Conservation (phyloP, 2,329 filamentous ascomycete genomes). For the Shiraia bambusicola region DNA sequence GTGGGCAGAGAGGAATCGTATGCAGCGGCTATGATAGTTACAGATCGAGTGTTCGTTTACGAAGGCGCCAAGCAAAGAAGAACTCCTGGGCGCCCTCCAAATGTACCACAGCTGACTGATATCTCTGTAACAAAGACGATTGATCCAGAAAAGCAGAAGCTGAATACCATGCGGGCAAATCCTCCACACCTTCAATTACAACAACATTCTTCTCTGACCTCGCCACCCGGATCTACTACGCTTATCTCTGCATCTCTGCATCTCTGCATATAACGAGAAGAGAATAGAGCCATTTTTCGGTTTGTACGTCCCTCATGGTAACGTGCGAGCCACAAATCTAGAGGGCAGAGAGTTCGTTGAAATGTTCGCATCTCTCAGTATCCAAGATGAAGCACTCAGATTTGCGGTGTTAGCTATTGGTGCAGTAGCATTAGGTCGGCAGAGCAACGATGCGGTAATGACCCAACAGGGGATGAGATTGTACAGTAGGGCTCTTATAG, state of each 20-base stretch:
- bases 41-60: constrained; percentile 62
- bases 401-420: constrained; percentile 28
- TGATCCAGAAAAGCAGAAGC: too few species aligned
- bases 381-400: constrained; percentile 27
- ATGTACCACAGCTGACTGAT: constrained; percentile 3
- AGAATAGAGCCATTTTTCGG: constrained; percentile 24
- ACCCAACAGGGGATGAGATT: constrained; percentile 22
- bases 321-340: constrained; percentile 5
- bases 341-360: constrained; percentile 15
- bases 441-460: constrained; percentile 15
- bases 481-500: constrained; percentile 29
- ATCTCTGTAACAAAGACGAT: constrained; percentile 1
- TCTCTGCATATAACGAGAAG: constrained; percentile 27
- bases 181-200: neutral
- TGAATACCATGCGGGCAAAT: neutral
- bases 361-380: constrained; percentile 19
- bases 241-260: constrained; percentile 18
- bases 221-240: constrained; percentile 2
- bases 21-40: constrained; percentile 68
- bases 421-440: constrained; percentile 24
- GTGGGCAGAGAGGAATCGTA: constrained; percentile 56
- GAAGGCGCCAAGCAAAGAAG: constrained; percentile 3
- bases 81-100: constrained; percentile 1
- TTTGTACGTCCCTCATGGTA: constrained; percentile 20
- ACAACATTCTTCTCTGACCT: neutral